Percentiles rank a stretch among this genome's conserved stretches.
Conservation (phyloP, 495 filamentous ascomycete genomes). For the Tuber aestivum region DNA sequence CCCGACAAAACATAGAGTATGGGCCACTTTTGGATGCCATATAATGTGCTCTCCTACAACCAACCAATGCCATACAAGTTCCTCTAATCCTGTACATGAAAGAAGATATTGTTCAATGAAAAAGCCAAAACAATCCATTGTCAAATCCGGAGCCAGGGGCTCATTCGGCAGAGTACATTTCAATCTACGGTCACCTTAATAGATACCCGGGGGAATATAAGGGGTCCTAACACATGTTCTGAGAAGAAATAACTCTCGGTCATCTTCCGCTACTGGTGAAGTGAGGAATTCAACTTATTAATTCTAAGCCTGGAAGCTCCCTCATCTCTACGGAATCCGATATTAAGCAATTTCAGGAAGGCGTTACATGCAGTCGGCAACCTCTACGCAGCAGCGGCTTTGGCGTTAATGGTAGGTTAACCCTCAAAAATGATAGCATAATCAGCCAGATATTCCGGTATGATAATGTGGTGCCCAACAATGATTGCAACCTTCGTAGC, state of each 20-base stretch:
- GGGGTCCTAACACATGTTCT: slow-evolving; percentile 70
- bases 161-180: too few relatives aligned
- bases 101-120: too few relatives aligned
- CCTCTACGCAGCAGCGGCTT: slow-evolving; percentile 81
- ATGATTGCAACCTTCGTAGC: slow-evolving; percentile 98
- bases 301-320: slow-evolving; percentile 93
- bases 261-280: slow-evolving; percentile 96
- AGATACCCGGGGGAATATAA: too few relatives aligned
- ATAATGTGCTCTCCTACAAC: too few relatives aligned
- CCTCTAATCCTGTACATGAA: too few relatives aligned
- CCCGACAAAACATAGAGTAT: too few relatives aligned
- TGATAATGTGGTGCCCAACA: slow-evolving; percentile 99
- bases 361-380: slow-evolving; percentile 92
- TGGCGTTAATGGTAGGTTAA: slow-evolving; percentile 76
- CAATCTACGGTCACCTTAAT: too few relatives aligned
- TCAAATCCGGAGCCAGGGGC: too few relatives aligned
- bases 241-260: slow-evolving; percentile 94
- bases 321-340: slow-evolving; percentile 97
- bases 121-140: too few relatives aligned
- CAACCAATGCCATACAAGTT: too few relatives aligned
- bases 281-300: slow-evolving; percentile 91
- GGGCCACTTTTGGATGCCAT: too few relatives aligned
- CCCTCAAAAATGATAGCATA: slow-evolving; percentile 98
- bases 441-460: slow-evolving; percentile 88
- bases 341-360: slow-evolving; percentile 90